Evolutionary conservation across 2,329 filamentous ascomycete genomes (phyloP), one percentile per base, ranked within the genome.

Genomic region (Arachnomyces sp.): DNA sequence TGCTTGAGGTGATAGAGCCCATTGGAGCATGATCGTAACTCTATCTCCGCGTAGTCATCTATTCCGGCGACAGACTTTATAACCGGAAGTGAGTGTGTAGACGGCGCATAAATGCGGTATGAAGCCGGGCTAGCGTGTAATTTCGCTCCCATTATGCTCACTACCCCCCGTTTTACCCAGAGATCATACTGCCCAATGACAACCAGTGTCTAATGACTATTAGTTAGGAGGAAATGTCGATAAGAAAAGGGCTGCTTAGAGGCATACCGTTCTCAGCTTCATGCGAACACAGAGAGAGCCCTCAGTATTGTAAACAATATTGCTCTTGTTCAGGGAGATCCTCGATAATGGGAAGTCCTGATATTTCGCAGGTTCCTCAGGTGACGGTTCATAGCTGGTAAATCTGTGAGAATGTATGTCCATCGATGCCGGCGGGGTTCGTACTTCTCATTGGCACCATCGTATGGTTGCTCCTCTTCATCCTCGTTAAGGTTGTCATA

Each of bases 111-210:
- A 6, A 77, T 67, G 42, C 71, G 62, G 48, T 72, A 67, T 2
- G 60, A 34, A 9, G 50, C 49, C 6, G 63, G 52, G 2, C 67
- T 66, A 9, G 71, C 65, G 40, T 68, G 64, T 7, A 81, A 49
- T 31, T 74, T 73, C n/a, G 76, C 75, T 28, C 78, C 78, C 53
- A 76, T 73, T 35, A 80, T 53, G 35, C 69, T 73, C 28, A 79
- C 58, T 17, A 74, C 65, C 9, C 77, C 78, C 50, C 67, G 63
- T 33, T 71, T 66, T 4, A 81, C 71, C 58, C 69, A 69, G n/a
- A 82, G 52, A 42, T 75, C 68, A 50, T 75, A 80, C 32, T 71
- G 67, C 9, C 78, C 78, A n/a, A 69, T 36, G 4, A 70, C 37
- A 6, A 61, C 59, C 18, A 58, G 68, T 29, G 60, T 69, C 66